These are phyloP conservation scores for Nitzschia putrida DNA, from an alignment of 108 stramenopile genomes.

Conservation along the genomic window DNA sequence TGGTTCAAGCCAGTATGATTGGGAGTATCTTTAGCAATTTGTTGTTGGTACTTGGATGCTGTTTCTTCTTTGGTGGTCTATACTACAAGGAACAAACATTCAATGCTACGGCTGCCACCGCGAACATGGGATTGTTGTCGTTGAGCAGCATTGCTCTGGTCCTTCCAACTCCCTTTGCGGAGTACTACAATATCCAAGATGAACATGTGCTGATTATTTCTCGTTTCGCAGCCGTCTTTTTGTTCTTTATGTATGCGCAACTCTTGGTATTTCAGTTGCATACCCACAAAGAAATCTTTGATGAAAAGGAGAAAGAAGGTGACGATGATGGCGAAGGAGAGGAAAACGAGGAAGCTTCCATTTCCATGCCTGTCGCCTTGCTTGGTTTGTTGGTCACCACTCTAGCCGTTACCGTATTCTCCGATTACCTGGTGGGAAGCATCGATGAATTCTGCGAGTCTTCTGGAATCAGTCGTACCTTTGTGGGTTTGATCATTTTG, in stretches of 20 bases:
- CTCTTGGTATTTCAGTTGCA: slow-evolving; percentile 91
- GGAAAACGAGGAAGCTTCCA: slow-evolving; percentile 41
- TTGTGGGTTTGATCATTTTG: slow-evolving; percentile 89
- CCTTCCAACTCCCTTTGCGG: slow-evolving; percentile 82
- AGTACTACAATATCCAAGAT: slow-evolving; percentile 64
- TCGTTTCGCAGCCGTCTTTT: slow-evolving; percentile 78
- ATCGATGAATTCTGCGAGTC: slow-evolving; percentile 84
- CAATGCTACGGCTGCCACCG: slow-evolving; percentile 69
- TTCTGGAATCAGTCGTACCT: slow-evolving; percentile 78
- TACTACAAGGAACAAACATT: slow-evolving; percentile 87
- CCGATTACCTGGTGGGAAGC: slow-evolving; percentile 75
- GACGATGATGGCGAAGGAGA: slow-evolving; percentile 20
- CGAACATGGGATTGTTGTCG: slow-evolving; percentile 78
- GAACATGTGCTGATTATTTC: slow-evolving; percentile 74
- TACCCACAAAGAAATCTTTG: slow-evolving; percentile 87
- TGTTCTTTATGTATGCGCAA: slow-evolving; percentile 89
- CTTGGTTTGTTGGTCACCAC: slow-evolving; percentile 71
- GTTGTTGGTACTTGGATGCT: slow-evolving; percentile 92
- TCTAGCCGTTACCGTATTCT: slow-evolving; percentile 75
- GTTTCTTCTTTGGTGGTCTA: slow-evolving; percentile 95
- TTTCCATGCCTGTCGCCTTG: slow-evolving; percentile 75
- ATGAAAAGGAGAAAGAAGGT: slow-evolving; percentile 20
- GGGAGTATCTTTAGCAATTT: slow-evolving; percentile 95
- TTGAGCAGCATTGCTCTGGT: slow-evolving; percentile 83
- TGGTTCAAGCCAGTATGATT: slow-evolving; percentile 95